phyloP scores from a whole-genome alignment of 768 basidiomycete genomes.

The Plicaturopsis crispa region DNA sequence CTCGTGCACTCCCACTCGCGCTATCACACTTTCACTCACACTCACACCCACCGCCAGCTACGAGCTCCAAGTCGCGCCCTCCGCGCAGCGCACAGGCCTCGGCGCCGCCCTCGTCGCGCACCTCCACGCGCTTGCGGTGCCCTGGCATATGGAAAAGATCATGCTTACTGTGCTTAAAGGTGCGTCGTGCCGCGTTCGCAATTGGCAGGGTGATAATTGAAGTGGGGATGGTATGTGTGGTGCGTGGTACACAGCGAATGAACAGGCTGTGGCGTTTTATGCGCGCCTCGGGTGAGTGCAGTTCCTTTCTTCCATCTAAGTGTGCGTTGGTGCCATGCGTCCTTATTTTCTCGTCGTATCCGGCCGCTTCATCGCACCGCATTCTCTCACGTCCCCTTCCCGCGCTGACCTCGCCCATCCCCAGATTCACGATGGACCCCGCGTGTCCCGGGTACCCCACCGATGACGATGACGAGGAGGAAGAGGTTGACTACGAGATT shows the following conservation, averaged over 20 bases:
- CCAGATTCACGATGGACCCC: constrained; percentile 29
- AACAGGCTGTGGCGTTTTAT: too few species aligned
- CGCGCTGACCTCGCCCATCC: background rate
- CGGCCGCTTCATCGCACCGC: too few species aligned
- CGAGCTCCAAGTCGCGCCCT: constrained; percentile 36
- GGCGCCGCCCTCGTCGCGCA: constrained; percentile 30
- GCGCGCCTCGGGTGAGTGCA: too few species aligned
- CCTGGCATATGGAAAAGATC: constrained; percentile 36
- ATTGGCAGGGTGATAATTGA: constrained; percentile 28
- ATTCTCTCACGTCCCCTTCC: background rate
- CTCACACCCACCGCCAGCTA: constrained; percentile 26
- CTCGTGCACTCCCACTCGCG: too few species aligned
- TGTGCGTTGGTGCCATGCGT: too few species aligned
- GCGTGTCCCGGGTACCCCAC: constrained; percentile 25
- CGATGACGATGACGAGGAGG: constrained; percentile 12
- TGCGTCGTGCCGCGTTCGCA: constrained; percentile 22
- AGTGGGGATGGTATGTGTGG: constrained; percentile 26
- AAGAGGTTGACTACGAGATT: constrained; percentile 19
- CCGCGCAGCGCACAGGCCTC: constrained; percentile 26
- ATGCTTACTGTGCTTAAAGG: constrained; percentile 47
- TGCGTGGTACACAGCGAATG: too few species aligned
- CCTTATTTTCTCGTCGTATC: too few species aligned
- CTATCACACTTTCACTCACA: background rate
- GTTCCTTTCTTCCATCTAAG: too few species aligned
- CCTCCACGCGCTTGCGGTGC: constrained; percentile 27